Evolutionary conservation across 1,139 yeast species (phyloP), one percentile per base, ranked within the genome.

Genomic region (Candida frijolesensis): DNA sequence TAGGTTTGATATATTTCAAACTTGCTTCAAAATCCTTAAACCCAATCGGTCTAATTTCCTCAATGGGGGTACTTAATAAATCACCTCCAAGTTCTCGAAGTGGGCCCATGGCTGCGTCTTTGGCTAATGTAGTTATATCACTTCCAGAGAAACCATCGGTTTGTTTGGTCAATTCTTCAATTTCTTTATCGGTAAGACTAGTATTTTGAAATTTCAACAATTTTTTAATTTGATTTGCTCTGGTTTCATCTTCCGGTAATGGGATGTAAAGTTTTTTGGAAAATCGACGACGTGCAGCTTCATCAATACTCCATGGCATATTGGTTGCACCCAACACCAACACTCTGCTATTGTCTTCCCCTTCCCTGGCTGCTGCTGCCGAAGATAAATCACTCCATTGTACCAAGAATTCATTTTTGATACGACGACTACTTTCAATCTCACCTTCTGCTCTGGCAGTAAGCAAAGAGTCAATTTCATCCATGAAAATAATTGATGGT

Each of bases 91-190:
- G 75, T 32, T 92, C 86, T 57, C 99, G 76, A 50, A 95, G 72
- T 1, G 99, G 99, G 0, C 98, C 97, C 97, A 94, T 92, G 1
- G 99, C 99, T 2, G 97, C 96, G 67, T 94, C 99, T 66, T 94
- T 94, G 1, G 98, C 97, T 57, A 94, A 72, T 0, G 98, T 96
- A 0, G 98, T 94, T 50, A 94, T 82, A 68, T 94, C 99, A 58
- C 96, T 86, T 2, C 99, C 99, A 46, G 96, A 86, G 66, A 87
- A 91, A 1, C 96, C 96, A 46, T 84, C 87, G 1, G 91, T 91
- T 60, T 82, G 70, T 12, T 72, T 73, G 41, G 89, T 79, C 30
- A 94, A 74, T 49, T 73, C 74, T 3, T 75, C 76, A 56, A 85
- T 79, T 54, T 92, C 97, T 10, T 68, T 77, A 0, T 82, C 88